A percentile compares a stretch with the other conserved stretches of the same genome.
These are phyloP conservation scores for Cinnamomum micranthum DNA, from an alignment of 164 flowering plant species.

Conservation along the genomic window DNA sequence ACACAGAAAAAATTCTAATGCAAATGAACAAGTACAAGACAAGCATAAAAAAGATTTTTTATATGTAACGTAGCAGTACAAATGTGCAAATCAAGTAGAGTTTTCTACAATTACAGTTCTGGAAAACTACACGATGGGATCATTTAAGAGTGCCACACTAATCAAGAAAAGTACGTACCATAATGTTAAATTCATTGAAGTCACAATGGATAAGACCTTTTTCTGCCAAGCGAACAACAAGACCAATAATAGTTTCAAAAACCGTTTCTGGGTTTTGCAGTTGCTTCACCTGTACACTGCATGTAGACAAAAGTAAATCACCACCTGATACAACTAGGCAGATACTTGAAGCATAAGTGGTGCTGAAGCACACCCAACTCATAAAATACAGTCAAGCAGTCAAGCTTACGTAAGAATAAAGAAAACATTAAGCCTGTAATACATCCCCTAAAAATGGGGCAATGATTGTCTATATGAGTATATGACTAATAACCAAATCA, in stretches of 20 bases:
- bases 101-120: background rate
- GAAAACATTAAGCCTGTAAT: background rate
- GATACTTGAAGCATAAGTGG: background rate
- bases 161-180: conserved; percentile 45
- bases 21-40: no score
- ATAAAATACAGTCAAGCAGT: background rate
- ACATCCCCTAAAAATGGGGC: background rate
- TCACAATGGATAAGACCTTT: conserved; percentile 97
- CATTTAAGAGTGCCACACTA: background rate
- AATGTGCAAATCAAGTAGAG: background rate
- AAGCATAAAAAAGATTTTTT: background rate
- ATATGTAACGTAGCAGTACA: background rate
- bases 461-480: background rate
- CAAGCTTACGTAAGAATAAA: background rate
- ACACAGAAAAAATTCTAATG: background rate
- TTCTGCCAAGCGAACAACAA: conserved; percentile 83
- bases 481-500: background rate
- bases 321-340: background rate
- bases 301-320: conserved; percentile 1
- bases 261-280: conserved; percentile 74
- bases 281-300: conserved; percentile 89
- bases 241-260: conserved; percentile 72
- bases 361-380: conserved; percentile 1
- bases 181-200: conserved; percentile 93
- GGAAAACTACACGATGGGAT: background rate